These are phyloP conservation scores for Ophiostoma populinum DNA, from an alignment of 2,329 filamentous ascomycete species.

Conservation along the genomic window DNA sequence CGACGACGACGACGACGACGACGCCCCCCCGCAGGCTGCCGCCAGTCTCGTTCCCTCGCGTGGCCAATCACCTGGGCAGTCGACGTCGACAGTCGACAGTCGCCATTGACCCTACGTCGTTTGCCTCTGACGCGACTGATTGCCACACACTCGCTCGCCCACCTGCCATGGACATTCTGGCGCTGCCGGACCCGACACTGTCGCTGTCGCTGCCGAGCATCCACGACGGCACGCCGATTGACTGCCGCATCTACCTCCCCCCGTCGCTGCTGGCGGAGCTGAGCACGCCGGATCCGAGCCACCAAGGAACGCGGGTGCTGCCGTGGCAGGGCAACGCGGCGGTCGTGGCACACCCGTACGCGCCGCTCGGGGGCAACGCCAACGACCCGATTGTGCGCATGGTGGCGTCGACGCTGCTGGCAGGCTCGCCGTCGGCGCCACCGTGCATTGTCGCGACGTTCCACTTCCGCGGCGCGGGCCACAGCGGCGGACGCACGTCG, in stretches of 20 bases:
- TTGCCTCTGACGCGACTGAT: too few species aligned
- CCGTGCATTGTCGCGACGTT: conserved; percentile 68
- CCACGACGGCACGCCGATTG: conserved; percentile 56
- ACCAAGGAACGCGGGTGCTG: conserved; percentile 11
- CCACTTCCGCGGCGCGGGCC: conserved; percentile 58
- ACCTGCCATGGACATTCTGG: neutral
- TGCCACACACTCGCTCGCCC: too few species aligned
- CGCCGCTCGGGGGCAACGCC: conserved; percentile 66
- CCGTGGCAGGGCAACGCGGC: conserved; percentile 33
- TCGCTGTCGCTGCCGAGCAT: conserved; percentile 71
- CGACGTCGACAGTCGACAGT: too few species aligned
- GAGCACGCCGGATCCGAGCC: conserved; percentile 11
- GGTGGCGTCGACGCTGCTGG: conserved; percentile 46
- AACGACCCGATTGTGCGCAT: conserved; percentile 67
- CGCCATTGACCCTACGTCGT: too few species aligned
- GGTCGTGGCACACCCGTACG: conserved; percentile 80
- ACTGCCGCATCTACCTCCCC: conserved; percentile 73
- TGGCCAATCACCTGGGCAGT: too few species aligned
- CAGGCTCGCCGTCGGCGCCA: conserved; percentile 11
- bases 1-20: too few species aligned
- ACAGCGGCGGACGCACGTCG: conserved; percentile 47
- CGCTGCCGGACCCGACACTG: conserved; percentile 30
- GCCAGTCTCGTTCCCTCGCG: too few species aligned
- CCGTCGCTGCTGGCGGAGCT: conserved; percentile 21
- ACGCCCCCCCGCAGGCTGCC: too few species aligned